These are phyloP conservation scores for Vicia villosa DNA, from an alignment of 306 rosid genomes.

Conservation along the genomic window DNA sequence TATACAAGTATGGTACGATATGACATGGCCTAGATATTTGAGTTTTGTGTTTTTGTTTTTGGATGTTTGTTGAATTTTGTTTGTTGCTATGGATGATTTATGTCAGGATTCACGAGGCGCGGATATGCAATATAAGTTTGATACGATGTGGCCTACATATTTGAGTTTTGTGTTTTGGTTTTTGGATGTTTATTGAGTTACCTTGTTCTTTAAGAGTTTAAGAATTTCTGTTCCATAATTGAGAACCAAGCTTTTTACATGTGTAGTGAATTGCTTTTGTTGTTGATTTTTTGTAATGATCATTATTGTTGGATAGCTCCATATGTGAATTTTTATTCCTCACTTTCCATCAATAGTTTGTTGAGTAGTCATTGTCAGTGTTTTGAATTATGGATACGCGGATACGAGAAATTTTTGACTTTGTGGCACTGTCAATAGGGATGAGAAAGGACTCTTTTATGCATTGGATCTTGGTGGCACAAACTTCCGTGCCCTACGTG, in stretches of 20 bases:
- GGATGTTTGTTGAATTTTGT: no score
- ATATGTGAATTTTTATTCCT: no score
- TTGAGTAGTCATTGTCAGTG: no score
- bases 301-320: background rate
- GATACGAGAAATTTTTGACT: background rate
- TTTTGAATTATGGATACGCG: no score
- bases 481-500: constrained; percentile 87
- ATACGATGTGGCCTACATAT: no score
- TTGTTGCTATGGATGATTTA: background rate
- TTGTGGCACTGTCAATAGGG: constrained; percentile 49
- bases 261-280: no score
- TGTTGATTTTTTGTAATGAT: background rate
- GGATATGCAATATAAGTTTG: background rate
- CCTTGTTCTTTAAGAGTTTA: background rate
- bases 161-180: no score
- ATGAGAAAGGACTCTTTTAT: constrained; percentile 86
- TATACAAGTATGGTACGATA: background rate
- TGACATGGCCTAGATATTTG: background rate
- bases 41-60: no score
- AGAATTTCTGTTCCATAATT: background rate
- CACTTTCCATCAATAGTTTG: no score
- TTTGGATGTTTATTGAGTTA: background rate
- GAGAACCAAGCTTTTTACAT: background rate
- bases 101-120: background rate
- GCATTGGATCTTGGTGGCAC: constrained; percentile 99